Evolutionary conservation across 768 basidiomycete species (phyloP).

Genomic region (Chalciporus chontae): DNA sequence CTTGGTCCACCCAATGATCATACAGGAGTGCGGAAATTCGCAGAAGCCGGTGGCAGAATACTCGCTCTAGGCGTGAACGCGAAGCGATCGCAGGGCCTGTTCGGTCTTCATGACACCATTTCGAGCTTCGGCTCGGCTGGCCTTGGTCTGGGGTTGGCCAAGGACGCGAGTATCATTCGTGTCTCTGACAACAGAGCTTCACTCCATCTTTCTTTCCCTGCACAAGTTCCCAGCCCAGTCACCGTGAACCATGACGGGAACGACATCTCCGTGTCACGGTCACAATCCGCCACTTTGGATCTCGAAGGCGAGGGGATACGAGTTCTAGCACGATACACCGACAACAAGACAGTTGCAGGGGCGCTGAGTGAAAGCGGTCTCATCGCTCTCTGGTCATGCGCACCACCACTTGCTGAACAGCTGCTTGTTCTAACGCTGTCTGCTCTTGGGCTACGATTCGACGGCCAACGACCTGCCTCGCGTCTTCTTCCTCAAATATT

Average conservation of each 20-base stretch:
- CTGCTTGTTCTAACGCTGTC: slow-evolving; percentile 20
- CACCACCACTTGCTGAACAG: slow-evolving; percentile 22
- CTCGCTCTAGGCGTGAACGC: slow-evolving; percentile 63
- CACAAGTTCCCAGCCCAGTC: slow-evolving; percentile 8
- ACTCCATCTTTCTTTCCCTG: slow-evolving; percentile 26
- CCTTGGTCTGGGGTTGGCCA: slow-evolving; percentile 31
- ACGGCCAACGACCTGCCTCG: neutral
- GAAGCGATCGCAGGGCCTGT: slow-evolving; percentile 43
- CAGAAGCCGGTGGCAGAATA: slow-evolving; percentile 66
- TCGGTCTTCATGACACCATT: slow-evolving; percentile 33
- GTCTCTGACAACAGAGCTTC: slow-evolving; percentile 21
- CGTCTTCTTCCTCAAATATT: slow-evolving; percentile 28
- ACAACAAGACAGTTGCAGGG: slow-evolving; percentile 19
- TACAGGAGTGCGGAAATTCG: slow-evolving; percentile 52
- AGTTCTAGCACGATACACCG: slow-evolving; percentile 19
- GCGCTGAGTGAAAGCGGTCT: slow-evolving; percentile 22
- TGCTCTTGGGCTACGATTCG: slow-evolving; percentile 26
- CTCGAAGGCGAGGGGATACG: slow-evolving; percentile 11
- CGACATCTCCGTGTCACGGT: slow-evolving; percentile 5
- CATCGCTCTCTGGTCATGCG: slow-evolving; percentile 30
- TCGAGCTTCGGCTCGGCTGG: slow-evolving; percentile 39
- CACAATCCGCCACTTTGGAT: slow-evolving; percentile 16
- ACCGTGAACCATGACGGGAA: slow-evolving; percentile 6
- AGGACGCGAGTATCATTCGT: slow-evolving; percentile 24
- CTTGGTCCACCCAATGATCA: slow-evolving; percentile 48